phyloP scores from a whole-genome alignment of 164 flowering plant species.

The Buxus sempervirens region DNA sequence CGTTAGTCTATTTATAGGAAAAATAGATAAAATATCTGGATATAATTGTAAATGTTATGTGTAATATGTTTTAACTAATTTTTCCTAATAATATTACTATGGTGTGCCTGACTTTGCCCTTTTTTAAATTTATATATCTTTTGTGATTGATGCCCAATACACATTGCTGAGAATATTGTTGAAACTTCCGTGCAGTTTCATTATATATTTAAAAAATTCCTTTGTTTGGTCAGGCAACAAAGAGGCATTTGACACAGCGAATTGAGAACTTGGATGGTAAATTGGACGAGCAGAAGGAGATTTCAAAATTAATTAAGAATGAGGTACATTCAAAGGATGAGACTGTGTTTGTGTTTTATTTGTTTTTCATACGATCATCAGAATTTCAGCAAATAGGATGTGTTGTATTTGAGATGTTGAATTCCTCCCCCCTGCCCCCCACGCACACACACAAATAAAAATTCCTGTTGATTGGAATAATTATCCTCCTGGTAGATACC shows the following conservation, averaged over 20 bases:
- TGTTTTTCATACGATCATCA: neutral
- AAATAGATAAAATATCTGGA: too few relatives aligned
- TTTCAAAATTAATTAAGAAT: conserved; percentile 44
- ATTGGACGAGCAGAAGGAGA: conserved; percentile 58
- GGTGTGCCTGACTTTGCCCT: neutral
- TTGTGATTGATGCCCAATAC: neutral
- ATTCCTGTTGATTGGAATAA: neutral
- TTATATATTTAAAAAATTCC: neutral
- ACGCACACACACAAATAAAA: too few relatives aligned
- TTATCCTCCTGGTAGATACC: neutral
- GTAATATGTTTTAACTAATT: neutral
- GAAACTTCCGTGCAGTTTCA: neutral
- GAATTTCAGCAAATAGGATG: too few relatives aligned
- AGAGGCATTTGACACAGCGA: conserved; percentile 72
- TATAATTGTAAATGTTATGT: too few relatives aligned
- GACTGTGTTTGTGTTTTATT: neutral
- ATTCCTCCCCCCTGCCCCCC: too few relatives aligned
- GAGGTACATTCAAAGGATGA: conserved; percentile 34
- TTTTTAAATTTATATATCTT: too few relatives aligned
- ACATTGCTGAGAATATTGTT: neutral
- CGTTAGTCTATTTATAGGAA: too few relatives aligned
- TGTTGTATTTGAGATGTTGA: too few relatives aligned
- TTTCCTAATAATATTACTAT: neutral
- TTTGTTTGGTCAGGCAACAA: conserved; percentile 43
- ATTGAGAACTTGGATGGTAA: conserved; percentile 71